phyloP scores from a whole-genome alignment of 176 grass and related monocot species.

The Triticum urartu region DNA sequence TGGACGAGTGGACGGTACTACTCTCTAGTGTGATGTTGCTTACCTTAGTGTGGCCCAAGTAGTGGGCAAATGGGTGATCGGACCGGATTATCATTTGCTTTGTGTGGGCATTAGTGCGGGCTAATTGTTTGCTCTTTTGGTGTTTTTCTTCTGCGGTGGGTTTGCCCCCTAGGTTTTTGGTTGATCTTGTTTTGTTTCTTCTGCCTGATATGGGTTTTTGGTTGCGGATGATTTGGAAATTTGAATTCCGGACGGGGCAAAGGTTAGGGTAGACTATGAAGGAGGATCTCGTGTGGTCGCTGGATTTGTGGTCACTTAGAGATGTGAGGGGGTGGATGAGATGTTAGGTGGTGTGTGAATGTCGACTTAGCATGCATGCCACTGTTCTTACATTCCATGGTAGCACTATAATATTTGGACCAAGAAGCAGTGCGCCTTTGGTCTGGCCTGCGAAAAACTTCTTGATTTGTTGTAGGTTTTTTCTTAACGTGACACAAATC shows the following conservation, averaged over 20 bases:
- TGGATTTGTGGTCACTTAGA: not conserved
- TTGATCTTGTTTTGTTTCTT: not conserved
- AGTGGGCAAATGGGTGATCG: not conserved
- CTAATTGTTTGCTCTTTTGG: too few species aligned
- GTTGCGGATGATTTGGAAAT: conserved; percentile 29
- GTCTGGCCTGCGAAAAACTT: too few species aligned
- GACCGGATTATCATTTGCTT: conserved; percentile 1
- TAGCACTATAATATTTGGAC: not conserved
- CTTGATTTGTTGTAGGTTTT: too few species aligned
- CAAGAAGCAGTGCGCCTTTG: too few species aligned
- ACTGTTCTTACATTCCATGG: not conserved
- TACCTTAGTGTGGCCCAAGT: not conserved
- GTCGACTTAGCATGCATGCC: not conserved
- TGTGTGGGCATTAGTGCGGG: not conserved
- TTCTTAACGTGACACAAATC: too few species aligned
- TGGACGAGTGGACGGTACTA: too few species aligned
- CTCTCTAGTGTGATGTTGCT: too few species aligned
- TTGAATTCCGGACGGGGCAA: conserved; percentile 21
- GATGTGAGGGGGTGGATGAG: not conserved
- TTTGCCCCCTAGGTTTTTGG: too few species aligned
- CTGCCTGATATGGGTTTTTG: not conserved
- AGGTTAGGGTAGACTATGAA: not conserved
- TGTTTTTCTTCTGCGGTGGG: too few species aligned
- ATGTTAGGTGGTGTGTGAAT: not conserved
- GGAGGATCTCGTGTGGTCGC: not conserved